Conservation (phyloP, 495 filamentous ascomycete genomes). For the Achaetomiella virescens region DNA sequence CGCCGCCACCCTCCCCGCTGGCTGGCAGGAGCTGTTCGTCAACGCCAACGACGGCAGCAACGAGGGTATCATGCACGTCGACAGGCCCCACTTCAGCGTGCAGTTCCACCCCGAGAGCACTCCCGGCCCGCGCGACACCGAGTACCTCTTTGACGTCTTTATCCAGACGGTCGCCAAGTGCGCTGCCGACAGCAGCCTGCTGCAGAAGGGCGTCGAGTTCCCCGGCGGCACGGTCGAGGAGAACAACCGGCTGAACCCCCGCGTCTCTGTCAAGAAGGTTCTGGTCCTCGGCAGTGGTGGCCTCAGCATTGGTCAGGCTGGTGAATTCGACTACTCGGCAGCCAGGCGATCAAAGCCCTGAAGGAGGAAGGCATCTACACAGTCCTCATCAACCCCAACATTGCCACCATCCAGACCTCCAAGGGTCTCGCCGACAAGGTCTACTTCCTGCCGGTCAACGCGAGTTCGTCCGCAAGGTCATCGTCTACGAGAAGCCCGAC, state of each 20-base stretch:
- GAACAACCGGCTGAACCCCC: constrained; percentile 66
- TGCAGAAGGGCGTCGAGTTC: constrained; percentile 68
- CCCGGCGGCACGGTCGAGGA: constrained; percentile 76
- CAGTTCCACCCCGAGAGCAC: constrained; percentile 98
- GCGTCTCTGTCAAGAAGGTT: constrained; percentile 84
- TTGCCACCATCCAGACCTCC: constrained; percentile 96
- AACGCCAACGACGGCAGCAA: constrained; percentile 98
- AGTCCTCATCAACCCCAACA: constrained; percentile 96
- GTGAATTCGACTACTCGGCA: constrained; percentile 98
- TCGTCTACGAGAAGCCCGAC: constrained; percentile 84
- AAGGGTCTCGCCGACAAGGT: constrained; percentile 97
- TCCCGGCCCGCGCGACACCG: constrained; percentile 92
- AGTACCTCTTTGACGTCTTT: constrained; percentile 95
- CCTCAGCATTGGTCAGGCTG: constrained; percentile 91
- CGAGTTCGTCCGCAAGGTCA: constrained; percentile 96
- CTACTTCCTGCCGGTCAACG: constrained; percentile 95
- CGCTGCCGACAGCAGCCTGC: constrained; percentile 50
- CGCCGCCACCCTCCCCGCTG: constrained; percentile 60
- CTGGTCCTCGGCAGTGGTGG: constrained; percentile 90
- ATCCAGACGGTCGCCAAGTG: constrained; percentile 72
- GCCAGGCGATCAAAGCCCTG: constrained; percentile 88
- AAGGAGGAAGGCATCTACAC: constrained; percentile 95
- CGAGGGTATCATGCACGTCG: constrained; percentile 85
- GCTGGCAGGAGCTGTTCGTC: constrained; percentile 90
- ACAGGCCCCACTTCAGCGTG: constrained; percentile 90